Percentiles rank a stretch among this genome's conserved stretches.
Conservation (phyloP, 495 filamentous ascomycete species). For the Aspergillus affinis region DNA sequence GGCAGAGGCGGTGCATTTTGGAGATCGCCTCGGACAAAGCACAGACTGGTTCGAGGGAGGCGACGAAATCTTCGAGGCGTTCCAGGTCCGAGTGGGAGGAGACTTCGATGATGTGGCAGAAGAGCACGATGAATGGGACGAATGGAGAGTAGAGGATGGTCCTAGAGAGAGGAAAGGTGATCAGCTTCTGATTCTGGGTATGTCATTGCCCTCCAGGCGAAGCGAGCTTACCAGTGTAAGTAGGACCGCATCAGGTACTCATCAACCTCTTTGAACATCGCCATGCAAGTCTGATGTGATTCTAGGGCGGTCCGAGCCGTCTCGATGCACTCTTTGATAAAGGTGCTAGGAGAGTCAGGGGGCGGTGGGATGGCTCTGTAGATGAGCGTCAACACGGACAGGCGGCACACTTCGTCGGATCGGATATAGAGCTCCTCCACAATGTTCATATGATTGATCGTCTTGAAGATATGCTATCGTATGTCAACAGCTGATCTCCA, state of each 20-base stretch:
- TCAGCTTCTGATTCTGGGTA: background rate
- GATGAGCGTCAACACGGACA: slow-evolving; percentile 55
- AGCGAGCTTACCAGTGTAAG: slow-evolving; percentile 56
- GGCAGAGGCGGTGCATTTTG: slow-evolving; percentile 59
- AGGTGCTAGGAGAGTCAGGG: slow-evolving; percentile 42
- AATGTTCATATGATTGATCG: slow-evolving; percentile 13
- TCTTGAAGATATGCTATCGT: background rate
- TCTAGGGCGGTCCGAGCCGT: slow-evolving; percentile 55
- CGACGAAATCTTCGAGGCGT: slow-evolving; percentile 56
- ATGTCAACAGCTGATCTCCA: background rate
- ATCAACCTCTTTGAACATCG: slow-evolving; percentile 44
- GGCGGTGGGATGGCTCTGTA: slow-evolving; percentile 60
- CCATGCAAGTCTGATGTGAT: slow-evolving; percentile 52
- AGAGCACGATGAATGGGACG: slow-evolving; percentile 67
- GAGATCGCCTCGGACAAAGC: slow-evolving; percentile 55
- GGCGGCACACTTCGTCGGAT: slow-evolving; percentile 56
- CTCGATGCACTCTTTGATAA: slow-evolving; percentile 60
- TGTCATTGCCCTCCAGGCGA: background rate
- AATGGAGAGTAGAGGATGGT: slow-evolving; percentile 65
- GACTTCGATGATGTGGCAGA: slow-evolving; percentile 63
- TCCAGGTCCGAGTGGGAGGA: slow-evolving; percentile 46
- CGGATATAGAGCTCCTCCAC: slow-evolving; percentile 50
- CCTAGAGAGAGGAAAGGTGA: slow-evolving; percentile 36
- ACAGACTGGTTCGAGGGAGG: slow-evolving; percentile 52
- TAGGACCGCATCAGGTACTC: slow-evolving; percentile 52